phyloP scores from a whole-genome alignment of 495 filamentous ascomycete species.

The Thozetella sp. region DNA sequence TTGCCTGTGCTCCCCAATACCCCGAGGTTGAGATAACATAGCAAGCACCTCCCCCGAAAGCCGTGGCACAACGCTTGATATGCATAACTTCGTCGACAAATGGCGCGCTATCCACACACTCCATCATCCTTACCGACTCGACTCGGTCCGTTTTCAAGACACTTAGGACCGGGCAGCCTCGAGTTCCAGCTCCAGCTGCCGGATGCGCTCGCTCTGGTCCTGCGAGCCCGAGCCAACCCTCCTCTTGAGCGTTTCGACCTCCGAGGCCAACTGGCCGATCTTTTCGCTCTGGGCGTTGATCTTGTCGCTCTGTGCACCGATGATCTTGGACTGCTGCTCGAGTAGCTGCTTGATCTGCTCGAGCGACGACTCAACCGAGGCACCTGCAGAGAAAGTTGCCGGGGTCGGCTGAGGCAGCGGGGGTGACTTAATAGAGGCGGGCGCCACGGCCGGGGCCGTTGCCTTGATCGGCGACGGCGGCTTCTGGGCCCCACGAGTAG shows the following conservation, averaged over 20 bases:
- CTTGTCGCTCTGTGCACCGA: slow-evolving; percentile 57
- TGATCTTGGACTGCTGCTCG: slow-evolving; percentile 62
- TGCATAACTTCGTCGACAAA: background rate
- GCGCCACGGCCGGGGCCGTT: slow-evolving; percentile 14
- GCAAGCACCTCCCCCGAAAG: background rate
- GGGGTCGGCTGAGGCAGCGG: slow-evolving; percentile 12
- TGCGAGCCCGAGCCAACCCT: slow-evolving; percentile 54
- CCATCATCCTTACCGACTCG: background rate
- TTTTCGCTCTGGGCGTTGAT: slow-evolving; percentile 60
- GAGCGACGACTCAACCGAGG: slow-evolving; percentile 44
- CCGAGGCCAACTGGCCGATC: slow-evolving; percentile 62
- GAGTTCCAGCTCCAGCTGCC: slow-evolving; percentile 69
- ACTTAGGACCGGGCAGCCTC: slow-evolving; percentile 51
- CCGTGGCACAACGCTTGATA: background rate
- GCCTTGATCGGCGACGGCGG: slow-evolving; percentile 30
- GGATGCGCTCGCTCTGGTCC: slow-evolving; percentile 69
- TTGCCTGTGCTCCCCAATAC: background rate
- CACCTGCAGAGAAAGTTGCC: slow-evolving; percentile 14
- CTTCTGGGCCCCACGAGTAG: slow-evolving; percentile 15
- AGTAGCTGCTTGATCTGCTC: slow-evolving; percentile 67
- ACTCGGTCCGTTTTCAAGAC: background rate
- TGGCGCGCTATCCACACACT: background rate
- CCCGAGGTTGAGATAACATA: background rate
- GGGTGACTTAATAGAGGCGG: slow-evolving; percentile 14
- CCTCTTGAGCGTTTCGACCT: slow-evolving; percentile 74